Evolutionary conservation across 257 asterid genomes (phyloP).

Genomic region (Orobanche coerulescens): DNA sequence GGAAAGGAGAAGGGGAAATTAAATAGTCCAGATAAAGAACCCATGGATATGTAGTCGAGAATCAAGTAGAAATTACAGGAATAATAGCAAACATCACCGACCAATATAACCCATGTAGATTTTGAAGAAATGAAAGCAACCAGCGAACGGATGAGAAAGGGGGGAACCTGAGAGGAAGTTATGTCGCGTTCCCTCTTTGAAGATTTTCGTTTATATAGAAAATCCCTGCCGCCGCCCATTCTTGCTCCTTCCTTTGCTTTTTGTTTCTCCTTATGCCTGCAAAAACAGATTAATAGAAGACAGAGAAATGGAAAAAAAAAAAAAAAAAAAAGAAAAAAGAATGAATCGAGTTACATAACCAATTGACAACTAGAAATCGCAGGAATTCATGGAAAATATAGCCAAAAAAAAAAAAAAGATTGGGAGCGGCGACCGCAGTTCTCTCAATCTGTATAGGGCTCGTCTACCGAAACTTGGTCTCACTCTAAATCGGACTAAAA

Average conservation of each 20-base stretch:
- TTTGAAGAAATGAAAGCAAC: background rate
- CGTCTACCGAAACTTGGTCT: too few species aligned
- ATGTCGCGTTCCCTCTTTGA: conserved; percentile 52
- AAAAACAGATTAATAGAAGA: background rate
- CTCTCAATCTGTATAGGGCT: too few species aligned
- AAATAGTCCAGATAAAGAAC: conserved; percentile 6
- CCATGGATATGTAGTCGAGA: background rate
- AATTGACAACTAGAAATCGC: background rate
- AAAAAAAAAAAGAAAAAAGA: background rate
- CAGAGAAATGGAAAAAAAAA: background rate
- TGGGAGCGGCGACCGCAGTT: conserved; percentile 17
- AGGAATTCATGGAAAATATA: conserved; percentile 3
- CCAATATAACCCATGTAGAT: background rate
- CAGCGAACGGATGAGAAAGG: background rate
- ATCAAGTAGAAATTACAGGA: background rate
- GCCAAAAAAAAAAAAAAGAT: background rate
- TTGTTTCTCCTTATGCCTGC: conserved; percentile 25
- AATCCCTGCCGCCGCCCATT: conserved; percentile 40
- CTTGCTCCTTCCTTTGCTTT: background rate
- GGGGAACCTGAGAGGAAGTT: conserved; percentile 39
- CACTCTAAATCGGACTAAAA: too few species aligned
- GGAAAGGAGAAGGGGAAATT: background rate
- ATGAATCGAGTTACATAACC: background rate
- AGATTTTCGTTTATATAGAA: conserved; percentile 47
- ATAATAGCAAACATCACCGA: background rate